Evolutionary conservation across 1,139 yeast species (phyloP).

Genomic region (Eremothecium cymbalariae): DNA sequence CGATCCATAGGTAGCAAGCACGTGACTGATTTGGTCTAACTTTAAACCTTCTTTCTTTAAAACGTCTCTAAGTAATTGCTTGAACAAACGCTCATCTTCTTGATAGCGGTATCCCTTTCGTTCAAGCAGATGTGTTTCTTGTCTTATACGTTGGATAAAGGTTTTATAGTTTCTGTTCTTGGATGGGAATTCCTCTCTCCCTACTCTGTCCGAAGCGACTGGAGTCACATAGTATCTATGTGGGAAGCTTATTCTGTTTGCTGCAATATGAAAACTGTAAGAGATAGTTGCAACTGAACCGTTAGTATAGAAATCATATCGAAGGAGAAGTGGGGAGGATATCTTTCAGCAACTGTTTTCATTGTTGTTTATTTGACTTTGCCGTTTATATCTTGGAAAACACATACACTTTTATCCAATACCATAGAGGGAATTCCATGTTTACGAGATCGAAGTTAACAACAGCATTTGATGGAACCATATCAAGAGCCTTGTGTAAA

Average conservation of each 20-base stretch:
- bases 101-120: neutral
- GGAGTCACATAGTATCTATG: neutral
- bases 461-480: neutral
- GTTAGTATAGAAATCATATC: neutral
- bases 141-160: neutral
- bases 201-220: neutral
- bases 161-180: neutral
- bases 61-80: neutral
- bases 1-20: neutral
- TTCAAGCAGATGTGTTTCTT: neutral
- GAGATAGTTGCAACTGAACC: neutral
- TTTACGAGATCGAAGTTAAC: constrained; percentile 6
- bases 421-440: constrained; percentile 4
- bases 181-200: neutral
- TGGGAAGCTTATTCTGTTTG: neutral
- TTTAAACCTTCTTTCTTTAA: neutral
- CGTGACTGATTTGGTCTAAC: neutral
- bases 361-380: neutral
- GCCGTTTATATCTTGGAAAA: neutral
- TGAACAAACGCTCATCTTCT: neutral
- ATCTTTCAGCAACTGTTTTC: too few species aligned
- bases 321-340: too few species aligned
- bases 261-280: neutral
- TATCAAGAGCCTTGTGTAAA: neutral
- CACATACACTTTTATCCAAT: constrained; percentile 5